Percentiles rank a stretch among this genome's conserved stretches.
These are phyloP conservation scores for Acmispon strigosus DNA, from an alignment of 306 rosid genomes.

Conservation along the genomic window DNA sequence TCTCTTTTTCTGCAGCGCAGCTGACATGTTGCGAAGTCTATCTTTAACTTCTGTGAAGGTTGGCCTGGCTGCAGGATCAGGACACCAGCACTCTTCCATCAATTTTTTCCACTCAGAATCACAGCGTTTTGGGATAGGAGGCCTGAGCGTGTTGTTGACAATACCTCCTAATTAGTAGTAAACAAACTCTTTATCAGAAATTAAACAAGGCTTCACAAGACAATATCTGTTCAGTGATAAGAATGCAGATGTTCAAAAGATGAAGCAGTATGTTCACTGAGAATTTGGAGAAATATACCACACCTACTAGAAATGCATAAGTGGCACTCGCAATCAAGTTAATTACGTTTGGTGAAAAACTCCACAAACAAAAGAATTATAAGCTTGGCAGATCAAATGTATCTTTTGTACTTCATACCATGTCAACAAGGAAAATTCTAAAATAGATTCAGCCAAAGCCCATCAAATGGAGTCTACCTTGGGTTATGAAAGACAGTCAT, in stretches of 20 bases:
- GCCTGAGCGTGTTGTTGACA: constrained; percentile 82
- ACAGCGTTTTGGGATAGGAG: constrained; percentile 76
- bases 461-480: too few relatives aligned
- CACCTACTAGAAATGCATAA: background rate
- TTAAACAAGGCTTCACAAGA: background rate
- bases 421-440: too few relatives aligned
- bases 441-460: too few relatives aligned
- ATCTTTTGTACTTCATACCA: too few relatives aligned
- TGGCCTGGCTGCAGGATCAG: constrained; percentile 74
- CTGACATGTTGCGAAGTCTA: constrained; percentile 67
- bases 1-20: constrained; percentile 50
- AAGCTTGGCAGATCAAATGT: too few relatives aligned
- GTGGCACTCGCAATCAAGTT: background rate
- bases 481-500: too few relatives aligned
- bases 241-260: background rate
- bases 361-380: too few relatives aligned
- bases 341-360: background rate
- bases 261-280: background rate
- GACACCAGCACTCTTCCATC: constrained; percentile 93
- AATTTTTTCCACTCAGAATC: constrained; percentile 72
- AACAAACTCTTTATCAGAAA: constrained; percentile 15
- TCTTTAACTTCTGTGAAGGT: constrained; percentile 66
- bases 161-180: constrained; percentile 43
- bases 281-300: background rate
- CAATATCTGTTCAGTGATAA: too few relatives aligned